Conservation (phyloP, 2,329 filamentous ascomycete genomes). For the Fusarium sp. region DNA sequence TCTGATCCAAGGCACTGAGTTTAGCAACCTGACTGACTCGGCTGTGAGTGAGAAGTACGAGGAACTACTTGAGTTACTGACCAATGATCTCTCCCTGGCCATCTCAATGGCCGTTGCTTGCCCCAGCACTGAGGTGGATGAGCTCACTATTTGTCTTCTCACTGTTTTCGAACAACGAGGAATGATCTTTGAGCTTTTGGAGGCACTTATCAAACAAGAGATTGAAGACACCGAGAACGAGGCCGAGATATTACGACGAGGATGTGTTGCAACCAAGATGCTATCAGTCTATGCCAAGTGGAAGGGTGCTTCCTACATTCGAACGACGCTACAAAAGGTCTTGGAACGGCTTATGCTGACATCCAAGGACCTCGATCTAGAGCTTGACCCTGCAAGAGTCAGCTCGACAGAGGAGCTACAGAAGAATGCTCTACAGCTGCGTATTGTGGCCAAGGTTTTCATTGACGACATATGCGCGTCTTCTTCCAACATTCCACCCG, state of each 20-base stretch:
- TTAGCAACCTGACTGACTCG: conserved; percentile 73
- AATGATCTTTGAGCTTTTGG: conserved; percentile 69
- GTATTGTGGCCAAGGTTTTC: conserved; percentile 75
- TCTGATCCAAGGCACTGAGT: conserved; percentile 76
- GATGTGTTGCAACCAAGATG: conserved; percentile 78
- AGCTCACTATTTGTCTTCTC: conserved; percentile 73
- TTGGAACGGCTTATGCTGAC: conserved; percentile 73
- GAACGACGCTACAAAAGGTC: conserved; percentile 72
- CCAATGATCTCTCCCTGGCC: conserved; percentile 70
- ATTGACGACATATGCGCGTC: conserved; percentile 77
- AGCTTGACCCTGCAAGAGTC: conserved; percentile 72
- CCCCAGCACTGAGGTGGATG: conserved; percentile 74
- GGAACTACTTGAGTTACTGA: conserved; percentile 71
- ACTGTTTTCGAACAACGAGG: conserved; percentile 77
- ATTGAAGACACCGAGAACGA: conserved; percentile 78
- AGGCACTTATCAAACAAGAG: conserved; percentile 75
- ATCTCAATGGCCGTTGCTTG: conserved; percentile 73
- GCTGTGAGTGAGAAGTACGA: conserved; percentile 76
- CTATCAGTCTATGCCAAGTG: conserved; percentile 77
- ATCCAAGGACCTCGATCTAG: conserved; percentile 73
- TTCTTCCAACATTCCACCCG: conserved; percentile 67
- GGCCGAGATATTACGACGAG: conserved; percentile 72
- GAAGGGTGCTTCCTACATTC: conserved; percentile 73
- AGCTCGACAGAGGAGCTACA: conserved; percentile 69
- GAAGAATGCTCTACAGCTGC: conserved; percentile 73